These are phyloP conservation scores for Erodium trifolium DNA, from an alignment of 441 rosid species.

Conservation along the genomic window DNA sequence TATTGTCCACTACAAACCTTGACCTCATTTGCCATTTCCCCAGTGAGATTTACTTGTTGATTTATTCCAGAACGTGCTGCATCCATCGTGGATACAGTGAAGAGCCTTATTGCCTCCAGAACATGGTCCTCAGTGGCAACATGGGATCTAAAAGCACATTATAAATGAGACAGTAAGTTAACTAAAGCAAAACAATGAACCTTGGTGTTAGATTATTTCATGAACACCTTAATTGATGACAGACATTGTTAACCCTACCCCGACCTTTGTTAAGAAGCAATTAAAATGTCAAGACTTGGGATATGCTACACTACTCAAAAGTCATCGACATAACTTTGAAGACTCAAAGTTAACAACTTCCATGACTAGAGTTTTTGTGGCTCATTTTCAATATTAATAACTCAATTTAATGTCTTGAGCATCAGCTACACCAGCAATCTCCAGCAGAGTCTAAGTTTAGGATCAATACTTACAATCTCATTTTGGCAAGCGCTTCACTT, in stretches of 20 bases:
- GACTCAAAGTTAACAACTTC: neutral
- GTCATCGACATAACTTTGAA: neutral
- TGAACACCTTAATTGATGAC: neutral
- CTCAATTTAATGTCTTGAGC: no score
- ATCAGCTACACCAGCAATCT: neutral
- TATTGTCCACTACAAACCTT: conserved; percentile 41
- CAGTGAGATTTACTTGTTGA: conserved; percentile 69
- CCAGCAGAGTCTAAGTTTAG: neutral
- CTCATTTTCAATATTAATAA: neutral
- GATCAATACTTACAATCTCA: conserved; percentile 68
- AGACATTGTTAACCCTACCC: neutral
- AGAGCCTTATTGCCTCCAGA: conserved; percentile 76
- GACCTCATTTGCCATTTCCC: conserved; percentile 69
- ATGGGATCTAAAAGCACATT: conserved; percentile 48
- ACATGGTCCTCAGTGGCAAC: conserved; percentile 86
- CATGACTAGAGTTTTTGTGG: neutral
- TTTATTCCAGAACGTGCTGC: conserved; percentile 94
- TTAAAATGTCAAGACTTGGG: neutral
- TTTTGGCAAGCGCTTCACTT: conserved; percentile 89
- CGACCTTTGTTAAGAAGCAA: neutral
- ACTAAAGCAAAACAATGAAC: no score
- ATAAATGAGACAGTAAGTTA: neutral
- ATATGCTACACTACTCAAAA: neutral
- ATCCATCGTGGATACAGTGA: conserved; percentile 86
- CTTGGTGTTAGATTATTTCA: neutral